Evolutionary conservation across 495 filamentous ascomycete species (phyloP).

Genomic region (Penicillium cosmopolitanum): DNA sequence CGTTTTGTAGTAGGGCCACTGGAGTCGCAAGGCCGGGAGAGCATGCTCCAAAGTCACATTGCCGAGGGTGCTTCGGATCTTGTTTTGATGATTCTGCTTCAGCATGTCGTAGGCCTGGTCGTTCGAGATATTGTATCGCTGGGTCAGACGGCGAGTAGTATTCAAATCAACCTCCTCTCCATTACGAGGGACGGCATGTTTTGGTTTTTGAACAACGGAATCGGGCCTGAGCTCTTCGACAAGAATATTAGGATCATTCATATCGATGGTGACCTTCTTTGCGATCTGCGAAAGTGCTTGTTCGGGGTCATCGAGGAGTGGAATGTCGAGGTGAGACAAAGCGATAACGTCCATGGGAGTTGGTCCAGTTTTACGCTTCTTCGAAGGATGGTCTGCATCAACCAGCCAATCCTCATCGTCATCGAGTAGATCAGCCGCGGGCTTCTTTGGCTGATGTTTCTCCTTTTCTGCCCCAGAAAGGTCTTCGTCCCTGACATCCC

Average conservation of each 20-base stretch:
- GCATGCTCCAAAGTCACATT: slow-evolving; percentile 87
- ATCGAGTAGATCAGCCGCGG: slow-evolving; percentile 33
- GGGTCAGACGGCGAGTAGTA: slow-evolving; percentile 55
- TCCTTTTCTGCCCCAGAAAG: slow-evolving; percentile 36
- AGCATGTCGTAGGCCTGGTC: slow-evolving; percentile 93
- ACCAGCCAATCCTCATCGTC: slow-evolving; percentile 57
- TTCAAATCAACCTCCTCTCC: slow-evolving; percentile 46
- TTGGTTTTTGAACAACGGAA: slow-evolving; percentile 46
- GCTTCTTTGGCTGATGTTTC: slow-evolving; percentile 18
- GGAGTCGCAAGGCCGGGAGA: slow-evolving; percentile 83
- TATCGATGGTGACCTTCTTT: slow-evolving; percentile 78
- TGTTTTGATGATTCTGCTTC: slow-evolving; percentile 95
- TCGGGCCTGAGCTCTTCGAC: slow-evolving; percentile 66
- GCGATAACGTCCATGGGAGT: slow-evolving; percentile 45
- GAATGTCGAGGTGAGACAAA: slow-evolving; percentile 51
- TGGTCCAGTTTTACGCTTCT: slow-evolving; percentile 52
- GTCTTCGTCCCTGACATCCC: slow-evolving; percentile 62
- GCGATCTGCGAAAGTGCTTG: slow-evolving; percentile 66
- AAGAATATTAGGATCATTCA: slow-evolving; percentile 87
- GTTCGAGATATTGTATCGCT: slow-evolving; percentile 93
- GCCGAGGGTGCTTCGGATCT: slow-evolving; percentile 87
- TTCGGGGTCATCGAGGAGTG: slow-evolving; percentile 63
- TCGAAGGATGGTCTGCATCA: slow-evolving; percentile 48
- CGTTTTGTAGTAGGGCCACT: slow-evolving; percentile 92
- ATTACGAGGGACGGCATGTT: slow-evolving; percentile 35